Conservation (phyloP, 2,329 filamentous ascomycete genomes). For the Aspergillus pseudoterreus region DNA sequence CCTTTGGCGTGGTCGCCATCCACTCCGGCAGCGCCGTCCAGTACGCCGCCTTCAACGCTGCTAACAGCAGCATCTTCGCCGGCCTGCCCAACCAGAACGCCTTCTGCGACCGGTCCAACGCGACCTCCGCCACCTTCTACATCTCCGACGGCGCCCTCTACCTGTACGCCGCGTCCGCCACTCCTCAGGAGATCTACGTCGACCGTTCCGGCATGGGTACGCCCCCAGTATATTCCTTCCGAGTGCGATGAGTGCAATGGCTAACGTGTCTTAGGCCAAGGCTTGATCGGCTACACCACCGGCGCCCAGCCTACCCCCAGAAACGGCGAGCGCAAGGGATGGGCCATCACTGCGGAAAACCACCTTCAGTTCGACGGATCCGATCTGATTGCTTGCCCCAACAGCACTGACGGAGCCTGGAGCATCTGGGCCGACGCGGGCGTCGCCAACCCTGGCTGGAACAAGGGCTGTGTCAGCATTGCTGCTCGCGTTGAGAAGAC, state of each 20-base stretch:
- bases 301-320: conserved; percentile 37
- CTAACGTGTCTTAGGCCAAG: conserved; percentile 43
- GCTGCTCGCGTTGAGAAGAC: conserved; percentile 22
- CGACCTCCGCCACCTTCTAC: conserved; percentile 49
- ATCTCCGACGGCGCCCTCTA: conserved; percentile 46
- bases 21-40: conserved; percentile 51
- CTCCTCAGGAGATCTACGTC: conserved; percentile 50
- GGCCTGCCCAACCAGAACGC: conserved; percentile 46
- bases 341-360: conserved; percentile 41
- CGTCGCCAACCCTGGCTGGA: conserved; percentile 26
- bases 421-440: conserved; percentile 30
- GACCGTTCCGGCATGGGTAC: conserved; percentile 58
- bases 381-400: conserved; percentile 53
- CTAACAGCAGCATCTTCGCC: conserved; percentile 43
- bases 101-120: conserved; percentile 40
- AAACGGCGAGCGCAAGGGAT: conserved; percentile 48
- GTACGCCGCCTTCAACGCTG: conserved; percentile 45
- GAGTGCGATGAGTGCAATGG: neutral
- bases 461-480: conserved; percentile 33
- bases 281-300: conserved; percentile 52
- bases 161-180: conserved; percentile 46
- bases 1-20: conserved; percentile 51
- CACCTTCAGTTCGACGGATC: conserved; percentile 47
- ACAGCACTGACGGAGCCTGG: conserved; percentile 42
- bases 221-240: too few relatives aligned